Evolutionary conservation across 2,329 filamentous ascomycete species (phyloP).

Genomic region (Botryotinia calthae): DNA sequence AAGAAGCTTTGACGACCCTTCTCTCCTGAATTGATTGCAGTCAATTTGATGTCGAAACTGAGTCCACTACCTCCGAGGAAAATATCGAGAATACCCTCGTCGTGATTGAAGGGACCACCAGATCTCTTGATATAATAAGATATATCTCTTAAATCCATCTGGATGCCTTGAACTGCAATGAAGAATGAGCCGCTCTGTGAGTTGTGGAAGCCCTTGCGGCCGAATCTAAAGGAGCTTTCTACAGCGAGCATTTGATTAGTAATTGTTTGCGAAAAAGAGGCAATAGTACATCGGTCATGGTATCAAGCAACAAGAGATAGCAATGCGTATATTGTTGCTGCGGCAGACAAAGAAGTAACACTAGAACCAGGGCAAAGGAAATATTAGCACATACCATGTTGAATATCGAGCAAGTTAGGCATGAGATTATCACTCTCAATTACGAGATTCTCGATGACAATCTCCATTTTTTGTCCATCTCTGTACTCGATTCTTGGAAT

Average conservation of each 20-base stretch:
- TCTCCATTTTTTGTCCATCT: slow-evolving; percentile 73
- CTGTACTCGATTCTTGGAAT: slow-evolving; percentile 92
- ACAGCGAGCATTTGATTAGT: slow-evolving; percentile 12
- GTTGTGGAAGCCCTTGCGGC: slow-evolving; percentile 79
- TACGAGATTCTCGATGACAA: slow-evolving; percentile 89
- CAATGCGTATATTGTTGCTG: background rate
- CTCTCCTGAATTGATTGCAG: slow-evolving; percentile 60
- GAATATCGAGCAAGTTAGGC: slow-evolving; percentile 85
- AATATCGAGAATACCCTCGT: slow-evolving; percentile 86
- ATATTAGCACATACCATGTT: slow-evolving; percentile 51
- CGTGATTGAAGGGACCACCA: slow-evolving; percentile 85
- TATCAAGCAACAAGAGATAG: background rate
- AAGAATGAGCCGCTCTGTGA: slow-evolving; percentile 79
- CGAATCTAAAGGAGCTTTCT: slow-evolving; percentile 91
- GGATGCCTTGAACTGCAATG: slow-evolving; percentile 82
- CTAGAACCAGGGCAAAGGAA: background rate
- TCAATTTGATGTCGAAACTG: slow-evolving; percentile 42
- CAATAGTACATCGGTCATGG: background rate
- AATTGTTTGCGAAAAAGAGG: background rate
- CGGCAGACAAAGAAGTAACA: background rate
- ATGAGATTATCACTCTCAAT: slow-evolving; percentile 96
- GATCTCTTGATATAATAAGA: slow-evolving; percentile 96
- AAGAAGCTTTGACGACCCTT: slow-evolving; percentile 80
- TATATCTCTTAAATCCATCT: slow-evolving; percentile 88
- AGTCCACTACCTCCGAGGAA: slow-evolving; percentile 84